Evolutionary conservation across 2,329 filamentous ascomycete genomes (phyloP).

Genomic region (Aphanoascus verrucosus): DNA sequence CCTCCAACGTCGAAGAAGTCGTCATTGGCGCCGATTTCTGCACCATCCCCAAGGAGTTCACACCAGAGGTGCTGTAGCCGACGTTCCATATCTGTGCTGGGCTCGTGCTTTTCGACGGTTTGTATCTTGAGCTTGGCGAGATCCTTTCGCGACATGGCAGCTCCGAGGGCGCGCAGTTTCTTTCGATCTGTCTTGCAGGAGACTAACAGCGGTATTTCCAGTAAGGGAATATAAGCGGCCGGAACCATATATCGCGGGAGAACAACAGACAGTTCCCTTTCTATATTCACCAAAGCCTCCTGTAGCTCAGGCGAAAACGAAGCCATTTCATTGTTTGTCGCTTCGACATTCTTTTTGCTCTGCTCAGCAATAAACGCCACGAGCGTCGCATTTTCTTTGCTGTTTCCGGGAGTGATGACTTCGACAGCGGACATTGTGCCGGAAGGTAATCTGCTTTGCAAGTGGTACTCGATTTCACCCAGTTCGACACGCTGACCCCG

Average conservation of each 20-base stretch:
- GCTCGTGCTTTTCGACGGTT: constrained; percentile 10
- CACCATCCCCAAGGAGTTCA: constrained; percentile 31
- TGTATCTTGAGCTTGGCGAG: constrained; percentile 14
- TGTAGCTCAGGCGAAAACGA: constrained; percentile 21
- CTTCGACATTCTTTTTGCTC: constrained; percentile 22
- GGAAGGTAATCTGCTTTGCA: constrained; percentile 27
- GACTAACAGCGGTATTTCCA: constrained; percentile 28
- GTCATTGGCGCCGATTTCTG: constrained; percentile 21
- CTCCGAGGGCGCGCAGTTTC: constrained; percentile 19
- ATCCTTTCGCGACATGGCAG: constrained; percentile 15
- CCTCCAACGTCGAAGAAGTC: constrained; percentile 16
- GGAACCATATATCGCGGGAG: constrained; percentile 29
- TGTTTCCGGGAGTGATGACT: constrained; percentile 38
- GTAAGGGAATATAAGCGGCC: constrained; percentile 30
- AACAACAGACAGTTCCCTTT: constrained; percentile 28
- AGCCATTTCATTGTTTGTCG: constrained; percentile 24
- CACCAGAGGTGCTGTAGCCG: constrained; percentile 9
- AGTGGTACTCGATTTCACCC: constrained; percentile 26
- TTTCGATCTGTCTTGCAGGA: constrained; percentile 34
- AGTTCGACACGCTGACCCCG: constrained; percentile 30
- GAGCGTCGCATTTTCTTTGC: constrained; percentile 35
- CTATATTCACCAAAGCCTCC: constrained; percentile 25
- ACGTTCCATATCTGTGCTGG: constrained; percentile 22
- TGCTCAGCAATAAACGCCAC: constrained; percentile 37
- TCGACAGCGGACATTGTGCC: constrained; percentile 40